Evolutionary conservation across 176 grass and related monocot species (phyloP).

Genomic region (Rhynchospora breviuscula): DNA sequence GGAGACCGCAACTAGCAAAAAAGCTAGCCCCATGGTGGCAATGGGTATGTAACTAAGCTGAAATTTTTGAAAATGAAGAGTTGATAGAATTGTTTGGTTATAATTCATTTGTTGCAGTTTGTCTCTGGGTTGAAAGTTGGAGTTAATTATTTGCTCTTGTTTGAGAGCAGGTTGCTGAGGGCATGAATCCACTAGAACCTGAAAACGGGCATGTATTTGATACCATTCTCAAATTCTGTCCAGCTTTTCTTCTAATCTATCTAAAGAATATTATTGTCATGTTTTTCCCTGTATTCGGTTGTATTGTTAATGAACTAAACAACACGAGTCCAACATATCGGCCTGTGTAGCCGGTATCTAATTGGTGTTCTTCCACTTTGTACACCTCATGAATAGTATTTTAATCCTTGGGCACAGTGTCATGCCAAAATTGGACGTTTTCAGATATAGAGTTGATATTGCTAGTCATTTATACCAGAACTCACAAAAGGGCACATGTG

Average conservation of each 20-base stretch:
- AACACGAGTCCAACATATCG: too few species aligned
- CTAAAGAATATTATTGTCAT: neutral
- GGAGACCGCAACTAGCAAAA: neutral
- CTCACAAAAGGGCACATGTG: neutral
- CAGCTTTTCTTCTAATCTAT: too few species aligned
- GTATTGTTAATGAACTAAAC: too few species aligned
- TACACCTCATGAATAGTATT: neutral
- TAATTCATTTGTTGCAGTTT: neutral
- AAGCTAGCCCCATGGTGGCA: too few species aligned
- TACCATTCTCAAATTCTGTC: neutral
- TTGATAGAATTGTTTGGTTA: neutral
- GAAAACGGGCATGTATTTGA: slow-evolving; percentile 55
- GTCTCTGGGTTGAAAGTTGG: neutral
- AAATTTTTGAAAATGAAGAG: slow-evolving; percentile 8
- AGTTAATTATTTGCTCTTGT: slow-evolving; percentile 11
- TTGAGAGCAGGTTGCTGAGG: slow-evolving; percentile 71
- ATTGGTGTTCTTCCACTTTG: neutral
- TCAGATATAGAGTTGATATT: neutral
- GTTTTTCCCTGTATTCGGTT: neutral
- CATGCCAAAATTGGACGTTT: neutral
- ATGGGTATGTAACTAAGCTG: slow-evolving; percentile 51
- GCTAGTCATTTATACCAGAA: neutral
- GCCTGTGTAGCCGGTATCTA: neutral
- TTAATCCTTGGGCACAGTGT: neutral
- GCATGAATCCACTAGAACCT: slow-evolving; percentile 48